Base-by-base conservation (phyloP, 768 basidiomycete genomes). In the Russula ochroleuca region DNA sequence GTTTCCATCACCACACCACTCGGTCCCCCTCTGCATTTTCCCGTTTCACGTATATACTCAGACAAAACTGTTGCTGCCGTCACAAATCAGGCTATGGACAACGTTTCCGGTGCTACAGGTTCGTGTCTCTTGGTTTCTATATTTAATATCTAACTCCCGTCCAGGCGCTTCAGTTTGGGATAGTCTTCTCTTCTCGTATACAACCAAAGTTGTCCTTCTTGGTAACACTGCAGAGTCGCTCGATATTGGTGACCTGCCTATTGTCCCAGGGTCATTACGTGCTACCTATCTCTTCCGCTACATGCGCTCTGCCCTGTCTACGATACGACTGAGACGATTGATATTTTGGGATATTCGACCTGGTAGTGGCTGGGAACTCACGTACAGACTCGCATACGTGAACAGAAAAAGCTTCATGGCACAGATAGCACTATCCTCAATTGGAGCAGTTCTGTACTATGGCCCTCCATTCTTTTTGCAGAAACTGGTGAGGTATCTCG, bases 221-320 rank as follows among this genome's bases (percentile, higher is more conserved):
- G 94, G 92, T 2, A 85, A 92, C 74, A 79, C 78, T 2, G 79
- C 87, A 2, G 80, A 82, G 61, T 87, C 83, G 62, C 81, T 96
- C 51, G 90, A 96, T 68, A 91, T 93, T 23, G 92, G 86, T 64
- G 93, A 97, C 72, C 77, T 97, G 35, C 94, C 94, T 6, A 85
- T 95, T 59, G 81, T 94, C 10, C 83, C 89, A 0, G 83, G 79
- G 0, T 73, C 82, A 68, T 86, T 93, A 84, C 89, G 94, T 35
- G 78, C 78, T 7, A 79, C 85, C 5, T 73, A 74, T 69, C 82
- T 89, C 61, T 92, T 85, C 68, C 67, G 81, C n/a, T 70, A 69
- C 25, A 92, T 93, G 88, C 84, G 82, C 62, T 73, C 70, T 6
- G 81, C 82, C 1, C 77, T 86, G 72, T 81, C 78, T 23, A 75